Conservation (phyloP, 345 rosid species). For the Adansonia digitata region DNA sequence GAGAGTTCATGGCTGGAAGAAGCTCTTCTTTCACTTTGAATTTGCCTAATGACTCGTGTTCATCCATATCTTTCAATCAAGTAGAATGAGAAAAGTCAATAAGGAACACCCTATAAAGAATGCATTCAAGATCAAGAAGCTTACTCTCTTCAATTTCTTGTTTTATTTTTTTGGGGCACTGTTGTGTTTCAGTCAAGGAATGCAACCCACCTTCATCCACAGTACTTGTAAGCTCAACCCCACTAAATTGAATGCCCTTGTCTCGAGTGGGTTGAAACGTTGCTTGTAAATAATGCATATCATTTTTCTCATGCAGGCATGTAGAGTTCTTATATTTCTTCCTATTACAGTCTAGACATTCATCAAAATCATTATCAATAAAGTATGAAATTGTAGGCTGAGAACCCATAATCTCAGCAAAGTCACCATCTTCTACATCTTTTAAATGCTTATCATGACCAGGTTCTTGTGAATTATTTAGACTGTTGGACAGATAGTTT, state of each 20-base stretch:
- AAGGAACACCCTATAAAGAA: slow-evolving; percentile 5
- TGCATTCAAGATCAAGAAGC: neutral
- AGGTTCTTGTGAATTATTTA: slow-evolving; percentile 12
- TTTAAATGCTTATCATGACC: slow-evolving; percentile 8
- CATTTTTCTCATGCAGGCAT: neutral
- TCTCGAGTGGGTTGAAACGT: slow-evolving; percentile 12
- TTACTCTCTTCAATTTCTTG: slow-evolving; percentile 21
- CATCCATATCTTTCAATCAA: slow-evolving; percentile 8
- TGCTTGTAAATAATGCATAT: slow-evolving; percentile 1
- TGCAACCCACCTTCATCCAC: slow-evolving; percentile 13
- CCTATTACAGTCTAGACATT: neutral
- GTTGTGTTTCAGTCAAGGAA: neutral
- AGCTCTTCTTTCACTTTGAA: slow-evolving; percentile 4
- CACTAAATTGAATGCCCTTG: slow-evolving; percentile 14
- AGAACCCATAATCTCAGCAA: neutral
- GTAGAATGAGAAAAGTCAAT: neutral
- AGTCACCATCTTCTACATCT: slow-evolving; percentile 10
- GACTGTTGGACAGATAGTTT: slow-evolving; percentile 24
- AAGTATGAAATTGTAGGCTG: neutral
- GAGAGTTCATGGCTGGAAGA: neutral
- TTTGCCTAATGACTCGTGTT: slow-evolving; percentile 6
- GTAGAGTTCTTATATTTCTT: neutral
- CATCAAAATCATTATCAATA: neutral
- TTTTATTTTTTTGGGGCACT: slow-evolving; percentile 11
- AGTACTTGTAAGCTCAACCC: slow-evolving; percentile 4